Evolutionary conservation across 345 rosid species (phyloP), one percentile per base, ranked within the genome.

Genomic region (Gossypium mustelinum): DNA sequence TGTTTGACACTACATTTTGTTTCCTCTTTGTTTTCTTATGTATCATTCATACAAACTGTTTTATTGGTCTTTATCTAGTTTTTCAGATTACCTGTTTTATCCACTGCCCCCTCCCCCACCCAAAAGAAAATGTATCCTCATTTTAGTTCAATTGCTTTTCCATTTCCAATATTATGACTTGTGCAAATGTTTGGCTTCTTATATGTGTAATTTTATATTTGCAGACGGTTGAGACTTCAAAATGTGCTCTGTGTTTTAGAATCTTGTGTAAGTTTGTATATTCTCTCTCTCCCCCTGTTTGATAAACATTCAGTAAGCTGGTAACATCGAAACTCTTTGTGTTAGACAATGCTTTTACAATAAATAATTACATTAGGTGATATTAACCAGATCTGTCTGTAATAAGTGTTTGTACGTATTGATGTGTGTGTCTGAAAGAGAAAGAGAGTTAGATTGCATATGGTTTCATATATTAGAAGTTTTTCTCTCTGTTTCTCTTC

Each of bases 171-270:
- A 73, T 73, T 27, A 17, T 61, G 39, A n/a, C 34, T 48, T 43
- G 43, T 39, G 62, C 22, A 14, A 59, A 20, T 44, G 43, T 69
- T 27, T 64, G 16, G 56, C 29, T 47, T 65, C 55, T 78, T 13
- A 54, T 61, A 60, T 55, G 1, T 75, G 60, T 55, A 55, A 11
- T 68, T 73, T 78, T 78, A 73, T 64, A 64, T 78, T 59, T 79
- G 85, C 94, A 92, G 98, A 84, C 86, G 74, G 76, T 76, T 94
- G 83, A 86, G 94, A 82, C 97, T 94, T 87, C 93, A 80, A 78
- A 91, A 78, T 87, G 97, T 89, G 48, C 83, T 89, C 54, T 91
- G 94, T 79, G 82, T 79, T 76, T 73, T 83, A 56, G 98, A 94
- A 86, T 84, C 89, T 70, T 86, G 87, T 79, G 98, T 94, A 91